Evolutionary conservation across 2,329 filamentous ascomycete genomes (phyloP).

Genomic region (Colletotrichum costaricense): DNA sequence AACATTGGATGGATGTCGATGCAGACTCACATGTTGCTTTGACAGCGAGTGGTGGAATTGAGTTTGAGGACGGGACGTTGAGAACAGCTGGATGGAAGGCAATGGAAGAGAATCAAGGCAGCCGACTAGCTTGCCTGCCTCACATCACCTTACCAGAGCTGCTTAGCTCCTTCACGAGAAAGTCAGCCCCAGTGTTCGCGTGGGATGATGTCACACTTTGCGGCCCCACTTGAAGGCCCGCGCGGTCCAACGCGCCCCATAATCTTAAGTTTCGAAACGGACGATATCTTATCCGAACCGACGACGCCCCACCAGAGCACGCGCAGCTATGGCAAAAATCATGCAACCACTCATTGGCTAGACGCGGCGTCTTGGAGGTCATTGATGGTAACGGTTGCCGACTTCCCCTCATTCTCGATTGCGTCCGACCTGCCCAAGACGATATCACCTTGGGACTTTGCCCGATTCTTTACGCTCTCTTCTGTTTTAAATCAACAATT

Average conservation of each 20-base stretch:
- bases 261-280: slow-evolving; percentile 10
- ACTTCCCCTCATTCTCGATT: slow-evolving; percentile 28
- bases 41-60: neutral
- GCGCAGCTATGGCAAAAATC: slow-evolving; percentile 23
- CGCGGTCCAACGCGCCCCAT: neutral
- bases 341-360: slow-evolving; percentile 34
- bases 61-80: neutral
- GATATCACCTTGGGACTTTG: too few species aligned
- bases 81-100: neutral
- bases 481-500: neutral
- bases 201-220: slow-evolving; percentile 27
- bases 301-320: slow-evolving; percentile 7
- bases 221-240: slow-evolving; percentile 16
- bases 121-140: neutral
- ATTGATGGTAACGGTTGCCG: slow-evolving; percentile 28
- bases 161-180: slow-evolving; percentile 9
- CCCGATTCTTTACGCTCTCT: neutral
- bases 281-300: slow-evolving; percentile 28
- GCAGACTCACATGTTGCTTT: slow-evolving; percentile 17
- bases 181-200: neutral
- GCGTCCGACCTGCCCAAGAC: neutral
- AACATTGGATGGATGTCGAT: slow-evolving; percentile 11
- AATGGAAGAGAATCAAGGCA: neutral
- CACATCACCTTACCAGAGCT: neutral
- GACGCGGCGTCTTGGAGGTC: slow-evolving; percentile 26